Conservation (phyloP, 169 alveolate species). For the Plasmodium fragile region DNA sequence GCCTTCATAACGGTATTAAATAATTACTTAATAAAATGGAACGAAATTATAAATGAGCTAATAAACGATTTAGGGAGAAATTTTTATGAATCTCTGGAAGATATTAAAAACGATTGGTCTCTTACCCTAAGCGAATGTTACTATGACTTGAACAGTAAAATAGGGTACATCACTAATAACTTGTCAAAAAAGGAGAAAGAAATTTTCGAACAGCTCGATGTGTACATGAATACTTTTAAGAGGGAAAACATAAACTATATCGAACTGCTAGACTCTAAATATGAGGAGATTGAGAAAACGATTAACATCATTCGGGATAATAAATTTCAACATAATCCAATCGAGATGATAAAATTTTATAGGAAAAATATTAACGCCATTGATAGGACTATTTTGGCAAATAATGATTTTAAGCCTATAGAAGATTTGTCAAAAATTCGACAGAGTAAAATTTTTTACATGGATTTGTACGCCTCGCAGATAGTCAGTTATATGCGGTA, state of each 20-base stretch:
- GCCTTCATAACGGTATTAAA: constrained; percentile 81
- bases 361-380: constrained; percentile 22
- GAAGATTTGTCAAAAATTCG: constrained; percentile 60
- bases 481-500: constrained; percentile 44
- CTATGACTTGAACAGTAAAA: constrained; percentile 33
- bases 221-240: constrained; percentile 52
- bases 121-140: constrained; percentile 57
- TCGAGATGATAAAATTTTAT: constrained; percentile 69
- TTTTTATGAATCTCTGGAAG: constrained; percentile 80
- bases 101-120: constrained; percentile 84
- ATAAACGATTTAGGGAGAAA: constrained; percentile 78
- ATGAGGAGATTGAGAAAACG: constrained; percentile 56
- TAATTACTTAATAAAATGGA: constrained; percentile 83
- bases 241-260: constrained; percentile 53
- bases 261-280: constrained; percentile 29
- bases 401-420: constrained; percentile 62
- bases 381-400: constrained; percentile 32
- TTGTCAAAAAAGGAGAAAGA: constrained; percentile 58
- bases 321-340: constrained; percentile 56
- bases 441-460: constrained; percentile 65
- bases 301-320: constrained; percentile 52
- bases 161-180: constrained; percentile 47
- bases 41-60: constrained; percentile 77
- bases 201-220: constrained; percentile 46
- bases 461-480: constrained; percentile 71